Evolutionary conservation across 768 basidiomycete species (phyloP), one percentile per base, ranked within the genome.

Genomic region (Macrocybe gigantea): DNA sequence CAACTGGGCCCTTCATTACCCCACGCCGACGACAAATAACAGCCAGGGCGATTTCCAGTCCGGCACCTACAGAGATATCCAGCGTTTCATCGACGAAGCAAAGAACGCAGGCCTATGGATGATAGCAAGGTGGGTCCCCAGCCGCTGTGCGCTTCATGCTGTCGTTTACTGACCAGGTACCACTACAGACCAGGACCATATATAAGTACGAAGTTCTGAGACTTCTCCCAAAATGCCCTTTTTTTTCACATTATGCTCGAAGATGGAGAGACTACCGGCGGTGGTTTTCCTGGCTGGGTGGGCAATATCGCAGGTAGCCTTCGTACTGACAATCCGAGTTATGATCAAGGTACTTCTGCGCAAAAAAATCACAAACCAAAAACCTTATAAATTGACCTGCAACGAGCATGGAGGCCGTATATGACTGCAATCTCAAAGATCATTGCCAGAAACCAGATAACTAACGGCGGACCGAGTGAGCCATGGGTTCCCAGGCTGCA

Each of bases 211-310:
- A 41, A 33, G 11, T 38, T 39, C 33, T 22, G 29, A 33, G n/a
- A 5, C 9, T 31, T 35, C 5, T 6, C 10, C 8, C 34, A 7
- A 12, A 22, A 22, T 22, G 22, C 22, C 22, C 22, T 31, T n/a
- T 22, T 22, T 22, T 34, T 14, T 39, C 15, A 47, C 33, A 40
- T 45, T 12, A 33, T 30, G 3, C 13, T 37, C 50, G 6, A n/a
- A 71, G 74, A 77, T 53, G 75, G 56, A 6, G 76, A 78, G 58
- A 77, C 76, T 4, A 77, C 77, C 4, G 77, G 76, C 6, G 77
- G 77, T 11, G 77, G 79, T 5, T 77, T 80, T 52, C 79, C 80
- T 9, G 79, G 79, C 5, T 80, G 78, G 79, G 74, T 77, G 33
- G 77, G 74, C 6, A 76, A 78, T 58, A 72, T 76, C 29, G 72